phyloP scores from a whole-genome alignment of 2,329 filamentous ascomycete genomes.

The Zymoseptoria ardabiliae region DNA sequence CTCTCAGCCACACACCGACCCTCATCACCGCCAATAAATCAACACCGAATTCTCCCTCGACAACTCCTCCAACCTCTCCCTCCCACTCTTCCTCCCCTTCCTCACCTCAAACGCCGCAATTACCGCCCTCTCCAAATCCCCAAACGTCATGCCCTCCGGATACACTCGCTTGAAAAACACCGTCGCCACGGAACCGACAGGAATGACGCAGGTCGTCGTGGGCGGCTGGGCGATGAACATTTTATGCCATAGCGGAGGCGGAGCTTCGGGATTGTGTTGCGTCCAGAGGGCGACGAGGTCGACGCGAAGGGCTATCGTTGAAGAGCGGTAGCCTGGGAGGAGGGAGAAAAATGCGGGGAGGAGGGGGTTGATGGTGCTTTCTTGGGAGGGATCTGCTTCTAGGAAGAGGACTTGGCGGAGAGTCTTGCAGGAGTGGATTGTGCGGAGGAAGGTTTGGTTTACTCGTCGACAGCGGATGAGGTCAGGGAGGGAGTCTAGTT shows the following conservation, averaged over 20 bases:
- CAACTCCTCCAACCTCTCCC: slow-evolving; percentile 14
- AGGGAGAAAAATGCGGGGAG: slow-evolving; percentile 14
- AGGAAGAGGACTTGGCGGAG: slow-evolving; percentile 12
- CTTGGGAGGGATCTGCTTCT: slow-evolving; percentile 6
- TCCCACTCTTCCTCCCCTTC: slow-evolving; percentile 9
- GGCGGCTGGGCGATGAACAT: slow-evolving; percentile 16
- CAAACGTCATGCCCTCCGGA: slow-evolving; percentile 18
- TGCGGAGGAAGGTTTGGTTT: slow-evolving; percentile 11
- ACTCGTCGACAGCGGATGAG: slow-evolving; percentile 13
- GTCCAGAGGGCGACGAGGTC: slow-evolving; percentile 15
- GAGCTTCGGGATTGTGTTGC: background rate
- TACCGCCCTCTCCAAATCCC: slow-evolving; percentile 12
- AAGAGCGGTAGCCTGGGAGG: slow-evolving; percentile 13
- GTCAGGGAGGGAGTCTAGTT: slow-evolving; percentile 6
- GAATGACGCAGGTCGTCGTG: slow-evolving; percentile 17
- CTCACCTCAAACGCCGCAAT: slow-evolving; percentile 16
- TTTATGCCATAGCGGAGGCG: slow-evolving; percentile 8
- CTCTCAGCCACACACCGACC: background rate
- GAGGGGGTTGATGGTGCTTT: slow-evolving; percentile 12
- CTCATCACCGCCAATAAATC: slow-evolving; percentile 16
- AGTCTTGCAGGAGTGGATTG: slow-evolving; percentile 9
- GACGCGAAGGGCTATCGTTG: slow-evolving; percentile 15
- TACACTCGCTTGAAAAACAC: slow-evolving; percentile 14
- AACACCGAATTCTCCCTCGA: slow-evolving; percentile 15
- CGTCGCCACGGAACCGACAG: slow-evolving; percentile 10